phyloP scores from a whole-genome alignment of 192 early-diverging fungal genomes.

The Linnemannia hyalina region DNA sequence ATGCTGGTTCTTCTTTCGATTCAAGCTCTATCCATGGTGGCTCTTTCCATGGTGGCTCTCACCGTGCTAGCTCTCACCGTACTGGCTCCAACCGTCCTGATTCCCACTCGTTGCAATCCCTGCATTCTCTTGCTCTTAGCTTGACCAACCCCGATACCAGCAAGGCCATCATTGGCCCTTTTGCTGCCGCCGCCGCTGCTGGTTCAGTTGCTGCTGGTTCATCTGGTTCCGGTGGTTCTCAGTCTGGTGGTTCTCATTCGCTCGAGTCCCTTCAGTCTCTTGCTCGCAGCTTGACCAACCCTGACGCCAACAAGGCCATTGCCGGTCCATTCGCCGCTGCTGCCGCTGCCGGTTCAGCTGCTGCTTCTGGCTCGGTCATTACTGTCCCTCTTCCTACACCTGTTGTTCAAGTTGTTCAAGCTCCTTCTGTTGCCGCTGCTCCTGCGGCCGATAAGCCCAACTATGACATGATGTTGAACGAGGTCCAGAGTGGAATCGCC shows the following conservation, averaged over 20 bases:
- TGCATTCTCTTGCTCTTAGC: constrained; percentile 20
- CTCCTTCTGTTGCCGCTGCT: not conserved
- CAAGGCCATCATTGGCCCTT: constrained; percentile 15
- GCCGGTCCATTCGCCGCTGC: constrained; percentile 15
- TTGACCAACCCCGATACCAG: constrained; percentile 5
- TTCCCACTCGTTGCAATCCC: not conserved
- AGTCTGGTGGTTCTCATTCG: not conserved
- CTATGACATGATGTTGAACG: constrained; percentile 62
- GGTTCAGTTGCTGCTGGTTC: constrained; percentile 12
- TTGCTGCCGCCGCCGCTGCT: constrained; percentile 6
- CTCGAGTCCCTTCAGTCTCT: not conserved
- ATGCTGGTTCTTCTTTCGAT: constrained; percentile 22
- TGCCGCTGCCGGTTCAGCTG: not conserved
- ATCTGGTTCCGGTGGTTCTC: constrained; percentile 16
- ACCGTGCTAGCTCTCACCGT: not conserved
- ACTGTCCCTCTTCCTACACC: constrained; percentile 17
- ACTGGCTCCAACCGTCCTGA: constrained; percentile 9
- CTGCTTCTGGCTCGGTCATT: not conserved
- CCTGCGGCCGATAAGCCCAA: constrained; percentile 25
- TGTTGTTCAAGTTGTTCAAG: not conserved
- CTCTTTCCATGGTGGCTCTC: constrained; percentile 21
- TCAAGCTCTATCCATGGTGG: constrained; percentile 4
- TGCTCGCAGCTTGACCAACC: constrained; percentile 19
- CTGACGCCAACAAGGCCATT: constrained; percentile 14
- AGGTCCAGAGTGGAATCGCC: constrained; percentile 71